Evolutionary conservation across 163 green algal genomes (phyloP).

Genomic region (Trebouxia gelatinosa): DNA sequence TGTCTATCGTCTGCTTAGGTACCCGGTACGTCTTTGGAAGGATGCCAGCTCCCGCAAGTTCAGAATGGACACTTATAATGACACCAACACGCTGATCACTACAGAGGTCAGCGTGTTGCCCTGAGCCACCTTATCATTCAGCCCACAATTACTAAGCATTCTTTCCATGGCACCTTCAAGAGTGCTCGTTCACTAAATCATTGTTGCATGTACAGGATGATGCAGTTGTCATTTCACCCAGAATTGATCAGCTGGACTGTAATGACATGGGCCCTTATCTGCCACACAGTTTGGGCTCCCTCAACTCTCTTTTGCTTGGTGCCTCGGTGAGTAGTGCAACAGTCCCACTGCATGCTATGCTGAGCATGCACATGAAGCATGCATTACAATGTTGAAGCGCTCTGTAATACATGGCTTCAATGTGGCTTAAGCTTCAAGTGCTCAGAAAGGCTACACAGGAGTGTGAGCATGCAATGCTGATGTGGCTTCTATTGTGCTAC

Average conservation of each 20-base stretch:
- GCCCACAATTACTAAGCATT: background rate
- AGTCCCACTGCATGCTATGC: background rate
- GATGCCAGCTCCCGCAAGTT: conserved; percentile 40
- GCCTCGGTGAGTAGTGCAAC: conserved; percentile 11
- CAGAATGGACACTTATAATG: conserved; percentile 57
- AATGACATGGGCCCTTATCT: conserved; percentile 11
- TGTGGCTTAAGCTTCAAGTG: background rate
- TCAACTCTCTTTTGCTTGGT: conserved; percentile 1
- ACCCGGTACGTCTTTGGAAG: conserved; percentile 54
- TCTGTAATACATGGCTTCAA: too few species aligned
- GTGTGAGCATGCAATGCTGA: background rate
- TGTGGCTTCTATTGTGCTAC: background rate
- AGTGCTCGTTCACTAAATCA: background rate
- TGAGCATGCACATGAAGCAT: background rate
- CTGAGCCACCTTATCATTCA: background rate
- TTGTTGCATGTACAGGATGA: conserved; percentile 17
- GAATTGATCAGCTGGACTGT: conserved; percentile 29
- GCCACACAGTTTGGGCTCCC: background rate
- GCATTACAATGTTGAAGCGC: too few species aligned
- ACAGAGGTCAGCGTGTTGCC: conserved; percentile 26
- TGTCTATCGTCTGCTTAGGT: conserved; percentile 29
- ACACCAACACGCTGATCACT: conserved; percentile 49
- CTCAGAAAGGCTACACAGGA: background rate
- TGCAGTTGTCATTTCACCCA: conserved; percentile 26
- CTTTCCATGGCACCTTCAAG: background rate